Base-by-base conservation (phyloP, 2,329 filamentous ascomycete genomes). In the Westerdykella ornata region DNA sequence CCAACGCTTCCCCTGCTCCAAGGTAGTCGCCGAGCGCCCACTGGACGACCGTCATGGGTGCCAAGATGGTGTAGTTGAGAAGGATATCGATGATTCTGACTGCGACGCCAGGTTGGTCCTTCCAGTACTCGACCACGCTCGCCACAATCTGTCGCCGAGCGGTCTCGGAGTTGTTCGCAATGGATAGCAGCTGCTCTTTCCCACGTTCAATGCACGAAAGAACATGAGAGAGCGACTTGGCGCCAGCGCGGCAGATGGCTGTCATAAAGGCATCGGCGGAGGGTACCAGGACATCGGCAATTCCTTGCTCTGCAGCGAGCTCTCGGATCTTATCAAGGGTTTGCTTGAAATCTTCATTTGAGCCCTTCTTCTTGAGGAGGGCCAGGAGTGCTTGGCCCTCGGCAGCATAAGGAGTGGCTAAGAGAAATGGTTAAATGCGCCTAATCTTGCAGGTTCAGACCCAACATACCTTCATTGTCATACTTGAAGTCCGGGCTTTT, bases 401-500 rank as follows among this genome's bases (percentile, higher is more conserved):
- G 15, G 78, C 76, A 3, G 87, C 78, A 62, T 94, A 97, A 0
- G 88, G 88, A 1, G 81, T 85, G 47, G 80, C 84, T 87, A 45
- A 13, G 44, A 13, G 16, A 18, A 17, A 33, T 42, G 19, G 20
- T 46, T 39, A 44, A 41, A 32, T 19, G 38, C 4, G 11, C 35
- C 15, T 15, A 19, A n/a, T 14, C 28, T 26, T 26, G 22, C 22
- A 8, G 12, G 8, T 26, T 26, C 9, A 41, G 11, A 11, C 8
- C 9, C 42, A 35, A 73, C 79, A 68, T 73, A 87, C 85, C 72
- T 42, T 86, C 80, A 45, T 83, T 73, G 17, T 80, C 79, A 62
- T 85, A 98, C 67, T 97, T 97, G 71, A 95, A 97, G 47, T 90
- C 84, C 0, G 92, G 92, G 13, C 84, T 86, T n/a, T 85, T 86